Base-by-base conservation (phyloP, 225 moss, liverwort and hornwort genomes). In the Rhytidiadelphus loreus region DNA sequence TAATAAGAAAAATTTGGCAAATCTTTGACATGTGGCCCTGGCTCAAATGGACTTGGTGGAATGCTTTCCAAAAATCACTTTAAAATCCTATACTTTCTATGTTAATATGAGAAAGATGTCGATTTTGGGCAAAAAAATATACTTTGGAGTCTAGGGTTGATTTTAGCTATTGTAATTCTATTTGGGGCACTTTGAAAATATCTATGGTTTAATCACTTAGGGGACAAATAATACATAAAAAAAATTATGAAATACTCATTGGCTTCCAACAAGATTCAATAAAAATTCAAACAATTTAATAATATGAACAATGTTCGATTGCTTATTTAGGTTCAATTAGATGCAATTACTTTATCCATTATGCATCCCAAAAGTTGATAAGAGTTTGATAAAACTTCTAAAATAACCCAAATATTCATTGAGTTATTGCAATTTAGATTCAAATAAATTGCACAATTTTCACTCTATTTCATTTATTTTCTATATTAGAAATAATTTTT, bases 51-150 rank as follows among this genome's bases (percentile, higher is more conserved):
- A 65, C 11, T 2, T 65, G 2, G 11, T 0, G 0, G 21, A 37
- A 20, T 37, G 21, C 20, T 37, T 65, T 65, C 6, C 21, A 37
- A 6, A 20, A 65, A 37, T 37, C 11, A 35, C 1, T 65, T 35
- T 1, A 5, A 33, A 19, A 64, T 18, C 9, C 11, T 11, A 2
- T 8, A 37, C 1, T 37, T 11, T 37, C 37, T 21, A 11, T 37
- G 6, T 6, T 6, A 66, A 20, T 1, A 2, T 20, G 2, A 5
- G 11, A 66, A 66, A 3, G 0, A 12, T 1, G 3, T 37, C 8
- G 12, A 0, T 12, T 21, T 33, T 20, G 6, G 6, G 19, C 4
- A 37, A 65, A 1, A 37, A 37, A 37, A 65, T 19, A 9, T 35
- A 35, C 5, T 65, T 1, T 35, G 3, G 11, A 66, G 3, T 37